Evolutionary conservation across 257 asterid species (phyloP).

Genomic region (Solanum virginianum): DNA sequence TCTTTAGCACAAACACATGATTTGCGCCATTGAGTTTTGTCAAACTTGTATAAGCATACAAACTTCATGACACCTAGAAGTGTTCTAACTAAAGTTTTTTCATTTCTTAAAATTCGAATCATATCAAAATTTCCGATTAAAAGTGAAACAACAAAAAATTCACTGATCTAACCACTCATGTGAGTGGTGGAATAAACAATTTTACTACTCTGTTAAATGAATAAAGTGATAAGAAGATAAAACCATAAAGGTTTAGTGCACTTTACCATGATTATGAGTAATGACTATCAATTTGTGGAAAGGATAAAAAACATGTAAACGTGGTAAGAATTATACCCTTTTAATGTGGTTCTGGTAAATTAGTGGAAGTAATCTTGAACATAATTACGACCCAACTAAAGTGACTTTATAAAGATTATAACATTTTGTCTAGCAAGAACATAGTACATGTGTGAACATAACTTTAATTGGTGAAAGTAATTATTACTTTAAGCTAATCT

Average conservation of each 20-base stretch:
- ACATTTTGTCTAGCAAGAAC: not conserved
- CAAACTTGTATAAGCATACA: not conserved
- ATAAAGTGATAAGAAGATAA: not conserved
- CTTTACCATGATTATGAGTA: not conserved
- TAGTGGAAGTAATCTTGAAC: not conserved
- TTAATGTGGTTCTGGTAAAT: not conserved
- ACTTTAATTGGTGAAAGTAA: not conserved
- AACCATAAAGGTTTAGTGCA: not conserved
- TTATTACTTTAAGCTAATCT: not conserved
- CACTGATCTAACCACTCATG: not conserved
- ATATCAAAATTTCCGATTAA: not conserved
- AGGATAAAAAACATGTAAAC: not conserved
- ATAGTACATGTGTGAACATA: not conserved
- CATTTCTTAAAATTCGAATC: not conserved
- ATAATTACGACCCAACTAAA: not conserved
- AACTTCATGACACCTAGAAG: too few relatives aligned
- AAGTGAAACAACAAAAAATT: too few relatives aligned
- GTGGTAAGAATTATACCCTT: not conserved
- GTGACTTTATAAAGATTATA: not conserved
- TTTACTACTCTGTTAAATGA: not conserved
- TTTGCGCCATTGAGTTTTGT: accelerated
- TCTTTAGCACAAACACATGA: not conserved
- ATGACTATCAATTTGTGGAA: not conserved
- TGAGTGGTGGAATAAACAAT: not conserved
- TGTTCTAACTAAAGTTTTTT: not conserved